These are phyloP conservation scores for Fusarium sp. DNA, from an alignment of 2,329 filamentous ascomycete species.

Conservation along the genomic window DNA sequence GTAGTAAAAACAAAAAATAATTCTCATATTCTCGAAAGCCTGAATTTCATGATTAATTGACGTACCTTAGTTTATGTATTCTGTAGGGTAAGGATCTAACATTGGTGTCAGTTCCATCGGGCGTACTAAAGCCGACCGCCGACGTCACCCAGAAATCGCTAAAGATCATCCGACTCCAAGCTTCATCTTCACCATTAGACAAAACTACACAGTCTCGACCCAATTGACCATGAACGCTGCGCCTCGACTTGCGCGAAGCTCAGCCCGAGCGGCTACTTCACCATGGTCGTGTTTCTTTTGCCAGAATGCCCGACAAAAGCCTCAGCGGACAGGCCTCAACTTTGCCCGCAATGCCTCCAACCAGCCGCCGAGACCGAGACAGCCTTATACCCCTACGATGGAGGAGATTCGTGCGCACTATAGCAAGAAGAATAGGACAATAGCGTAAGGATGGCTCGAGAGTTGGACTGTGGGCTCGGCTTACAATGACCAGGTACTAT, in stretches of 20 bases:
- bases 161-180: constrained; percentile 43
- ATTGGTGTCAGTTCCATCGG: constrained; percentile 11
- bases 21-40: background rate
- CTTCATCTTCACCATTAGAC: constrained; percentile 25
- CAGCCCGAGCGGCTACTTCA: constrained; percentile 41
- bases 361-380: constrained; percentile 42
- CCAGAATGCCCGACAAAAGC: constrained; percentile 48
- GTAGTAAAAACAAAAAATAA: background rate
- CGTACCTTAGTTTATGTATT: background rate
- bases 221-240: constrained; percentile 55
- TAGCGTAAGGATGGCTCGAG: constrained; percentile 47
- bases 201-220: constrained; percentile 2
- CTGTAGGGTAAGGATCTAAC: constrained; percentile 1
- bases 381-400: constrained; percentile 59
- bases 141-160: constrained; percentile 43
- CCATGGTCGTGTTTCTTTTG: constrained; percentile 55
- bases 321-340: constrained; percentile 38
- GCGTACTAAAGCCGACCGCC: constrained; percentile 39
- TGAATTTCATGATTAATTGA: constrained; percentile 3
- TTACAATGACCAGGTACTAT: constrained; percentile 69
- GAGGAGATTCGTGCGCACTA: constrained; percentile 73
- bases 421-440: constrained; percentile 74
- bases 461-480: background rate
- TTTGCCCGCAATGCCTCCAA: constrained; percentile 50
- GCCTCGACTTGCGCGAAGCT: constrained; percentile 51